phyloP scores from a whole-genome alignment of 805 yeast species.

The Candida easanensis region DNA sequence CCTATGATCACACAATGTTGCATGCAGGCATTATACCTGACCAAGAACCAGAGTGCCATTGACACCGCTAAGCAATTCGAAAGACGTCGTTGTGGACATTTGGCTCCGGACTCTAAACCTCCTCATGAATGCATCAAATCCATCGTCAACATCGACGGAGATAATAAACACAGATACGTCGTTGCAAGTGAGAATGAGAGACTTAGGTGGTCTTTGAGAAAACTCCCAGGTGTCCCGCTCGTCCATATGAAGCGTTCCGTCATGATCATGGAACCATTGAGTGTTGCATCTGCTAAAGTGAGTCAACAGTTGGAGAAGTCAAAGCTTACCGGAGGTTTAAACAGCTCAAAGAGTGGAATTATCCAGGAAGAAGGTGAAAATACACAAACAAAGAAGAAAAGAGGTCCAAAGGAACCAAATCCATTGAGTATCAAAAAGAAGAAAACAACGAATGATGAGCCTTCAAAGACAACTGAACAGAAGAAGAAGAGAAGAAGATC shows the following conservation, averaged over 20 bases:
- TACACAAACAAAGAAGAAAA: conserved; percentile 42
- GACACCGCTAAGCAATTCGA: conserved; percentile 80
- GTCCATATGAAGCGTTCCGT: conserved; percentile 87
- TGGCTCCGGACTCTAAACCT: conserved; percentile 54
- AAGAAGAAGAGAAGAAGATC: conserved; percentile 25
- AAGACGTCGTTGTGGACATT: conserved; percentile 90
- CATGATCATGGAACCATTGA: conserved; percentile 93
- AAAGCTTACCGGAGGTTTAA: conserved; percentile 78
- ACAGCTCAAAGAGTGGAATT: conserved; percentile 37
- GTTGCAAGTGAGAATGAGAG: conserved; percentile 81
- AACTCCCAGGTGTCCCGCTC: conserved; percentile 86
- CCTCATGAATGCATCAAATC: conserved; percentile 76
- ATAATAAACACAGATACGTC: conserved; percentile 85
- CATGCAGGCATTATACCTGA: conserved; percentile 76
- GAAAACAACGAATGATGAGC: conserved; percentile 33
- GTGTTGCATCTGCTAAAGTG: conserved; percentile 58
- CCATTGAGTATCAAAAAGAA: conserved; percentile 87
- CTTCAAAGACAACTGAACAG: conserved; percentile 8
- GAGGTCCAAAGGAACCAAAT: conserved; percentile 81
- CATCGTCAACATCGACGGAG: conserved; percentile 66
- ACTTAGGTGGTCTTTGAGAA: conserved; percentile 65
- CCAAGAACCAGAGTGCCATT: conserved; percentile 72
- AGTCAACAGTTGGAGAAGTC: conserved; percentile 53
- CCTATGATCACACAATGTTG: conserved; percentile 96
- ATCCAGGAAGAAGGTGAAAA: conserved; percentile 20